Conservation (phyloP, 345 rosid species). For the Hibiscus syriacus region DNA sequence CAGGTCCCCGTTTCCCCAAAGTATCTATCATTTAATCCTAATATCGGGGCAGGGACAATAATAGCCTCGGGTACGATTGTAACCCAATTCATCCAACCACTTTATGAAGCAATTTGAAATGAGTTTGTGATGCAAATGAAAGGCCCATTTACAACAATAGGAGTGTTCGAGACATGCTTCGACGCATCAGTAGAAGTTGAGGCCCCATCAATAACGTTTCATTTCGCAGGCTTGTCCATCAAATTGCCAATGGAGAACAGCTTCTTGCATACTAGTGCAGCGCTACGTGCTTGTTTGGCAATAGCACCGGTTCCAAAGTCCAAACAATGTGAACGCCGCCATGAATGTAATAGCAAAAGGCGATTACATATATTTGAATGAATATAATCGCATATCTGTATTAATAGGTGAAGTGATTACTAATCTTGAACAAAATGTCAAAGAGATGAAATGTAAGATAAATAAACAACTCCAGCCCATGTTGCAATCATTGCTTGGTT, state of each 20-base stretch:
- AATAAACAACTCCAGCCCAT: no score
- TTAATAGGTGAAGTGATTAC: no score
- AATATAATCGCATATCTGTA: no score
- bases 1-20: constrained; percentile 36
- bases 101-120: constrained; percentile 51
- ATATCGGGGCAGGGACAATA: constrained; percentile 70
- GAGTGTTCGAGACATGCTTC: constrained; percentile 87
- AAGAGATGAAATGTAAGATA: no score
- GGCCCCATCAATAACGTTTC: constrained; percentile 51
- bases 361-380: no score
- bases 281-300: constrained; percentile 63
- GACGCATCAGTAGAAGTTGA: constrained; percentile 29
- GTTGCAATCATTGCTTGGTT: not conserved
- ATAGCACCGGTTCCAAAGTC: constrained; percentile 82
- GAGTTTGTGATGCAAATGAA: constrained; percentile 69
- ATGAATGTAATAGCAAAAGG: constrained; percentile 78
- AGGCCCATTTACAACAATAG: constrained; percentile 64
- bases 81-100: constrained; percentile 60
- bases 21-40: constrained; percentile 45
- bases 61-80: constrained; percentile 83
- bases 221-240: constrained; percentile 50
- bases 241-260: constrained; percentile 72
- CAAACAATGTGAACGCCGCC: constrained; percentile 49
- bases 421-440: no score
- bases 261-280: constrained; percentile 74